phyloP scores from a whole-genome alignment of 2,329 filamentous ascomycete species.

The Aspergillus sp. region DNA sequence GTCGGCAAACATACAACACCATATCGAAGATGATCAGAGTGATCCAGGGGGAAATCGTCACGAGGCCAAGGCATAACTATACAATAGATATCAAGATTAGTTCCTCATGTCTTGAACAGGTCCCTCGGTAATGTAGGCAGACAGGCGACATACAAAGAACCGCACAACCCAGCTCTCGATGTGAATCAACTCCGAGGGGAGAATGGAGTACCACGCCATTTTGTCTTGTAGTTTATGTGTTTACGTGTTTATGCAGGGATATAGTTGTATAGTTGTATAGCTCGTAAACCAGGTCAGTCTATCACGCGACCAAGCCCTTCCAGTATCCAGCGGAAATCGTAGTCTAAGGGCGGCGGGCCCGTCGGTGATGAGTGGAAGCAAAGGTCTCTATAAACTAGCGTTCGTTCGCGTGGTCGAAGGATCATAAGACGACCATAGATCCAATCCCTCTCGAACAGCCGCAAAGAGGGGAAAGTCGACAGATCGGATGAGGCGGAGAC shows the following conservation, averaged over 20 bases:
- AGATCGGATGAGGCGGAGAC: neutral
- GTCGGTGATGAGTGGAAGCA: neutral
- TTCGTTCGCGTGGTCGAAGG: neutral
- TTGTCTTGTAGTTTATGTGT: neutral
- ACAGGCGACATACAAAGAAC: conserved; percentile 55
- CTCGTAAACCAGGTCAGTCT: neutral
- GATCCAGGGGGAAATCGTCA: conserved; percentile 64
- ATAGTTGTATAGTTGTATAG: neutral
- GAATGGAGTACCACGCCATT: conserved; percentile 67
- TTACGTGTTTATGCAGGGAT: neutral
- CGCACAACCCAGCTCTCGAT: conserved; percentile 64
- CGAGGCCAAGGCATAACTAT: conserved; percentile 60
- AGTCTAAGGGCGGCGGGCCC: neutral
- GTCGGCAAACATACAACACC: conserved; percentile 61
- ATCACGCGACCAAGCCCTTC: neutral
- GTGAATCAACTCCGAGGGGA: conserved; percentile 57
- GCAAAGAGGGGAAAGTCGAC: no score
- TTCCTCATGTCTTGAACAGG: neutral
- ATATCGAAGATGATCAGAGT: conserved; percentile 64
- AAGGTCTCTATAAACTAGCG: neutral
- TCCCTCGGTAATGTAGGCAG: neutral
- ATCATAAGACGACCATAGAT: no score
- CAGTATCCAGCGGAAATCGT: neutral
- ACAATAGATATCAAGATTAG: neutral
- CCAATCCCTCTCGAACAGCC: no score